Conservation (phyloP, 805 yeast genomes). For the Metschnikowia chrysomelidarum region DNA sequence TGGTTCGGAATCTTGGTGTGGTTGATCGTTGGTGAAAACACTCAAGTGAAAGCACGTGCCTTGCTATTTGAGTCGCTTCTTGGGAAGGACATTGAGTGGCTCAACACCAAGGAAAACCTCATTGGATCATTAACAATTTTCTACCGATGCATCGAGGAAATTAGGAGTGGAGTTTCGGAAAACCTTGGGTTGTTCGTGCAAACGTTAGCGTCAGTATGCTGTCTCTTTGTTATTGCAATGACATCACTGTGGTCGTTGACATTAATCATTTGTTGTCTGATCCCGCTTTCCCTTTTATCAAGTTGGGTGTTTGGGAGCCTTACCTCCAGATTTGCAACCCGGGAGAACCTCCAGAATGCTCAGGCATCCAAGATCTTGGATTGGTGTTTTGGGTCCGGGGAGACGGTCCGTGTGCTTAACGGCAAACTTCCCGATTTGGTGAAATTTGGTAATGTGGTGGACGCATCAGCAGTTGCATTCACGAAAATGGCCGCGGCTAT, state of each 20-base stretch:
- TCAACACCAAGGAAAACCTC: slow-evolving; percentile 52
- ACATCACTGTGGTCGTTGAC: slow-evolving; percentile 85
- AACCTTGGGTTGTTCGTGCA: slow-evolving; percentile 57
- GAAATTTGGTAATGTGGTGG: slow-evolving; percentile 39
- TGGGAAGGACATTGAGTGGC: slow-evolving; percentile 54
- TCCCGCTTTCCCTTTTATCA: slow-evolving; percentile 61
- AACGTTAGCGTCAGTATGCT: slow-evolving; percentile 50
- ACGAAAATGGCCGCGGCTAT: slow-evolving; percentile 46
- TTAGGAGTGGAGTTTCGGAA: slow-evolving; percentile 66
- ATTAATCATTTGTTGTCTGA: slow-evolving; percentile 65
- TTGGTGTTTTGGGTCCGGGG: slow-evolving; percentile 65
- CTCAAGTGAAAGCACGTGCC: slow-evolving; percentile 55
- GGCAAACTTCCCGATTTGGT: slow-evolving; percentile 52
- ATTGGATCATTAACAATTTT: slow-evolving; percentile 65
- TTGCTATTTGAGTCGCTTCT: slow-evolving; percentile 46
- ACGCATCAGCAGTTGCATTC: slow-evolving; percentile 38
- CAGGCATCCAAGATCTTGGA: slow-evolving; percentile 58
- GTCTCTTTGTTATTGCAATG: slow-evolving; percentile 63
- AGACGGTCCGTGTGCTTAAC: slow-evolving; percentile 59
- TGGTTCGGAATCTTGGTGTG: slow-evolving; percentile 62
- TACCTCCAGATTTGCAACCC: slow-evolving; percentile 47
- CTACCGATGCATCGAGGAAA: slow-evolving; percentile 73
- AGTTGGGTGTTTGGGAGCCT: slow-evolving; percentile 51
- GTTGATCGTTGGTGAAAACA: slow-evolving; percentile 71
- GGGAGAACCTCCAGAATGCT: slow-evolving; percentile 58